Evolutionary conservation across 352 stramenopile species (phyloP).

Genomic region (Globisporangium paddicum): DNA sequence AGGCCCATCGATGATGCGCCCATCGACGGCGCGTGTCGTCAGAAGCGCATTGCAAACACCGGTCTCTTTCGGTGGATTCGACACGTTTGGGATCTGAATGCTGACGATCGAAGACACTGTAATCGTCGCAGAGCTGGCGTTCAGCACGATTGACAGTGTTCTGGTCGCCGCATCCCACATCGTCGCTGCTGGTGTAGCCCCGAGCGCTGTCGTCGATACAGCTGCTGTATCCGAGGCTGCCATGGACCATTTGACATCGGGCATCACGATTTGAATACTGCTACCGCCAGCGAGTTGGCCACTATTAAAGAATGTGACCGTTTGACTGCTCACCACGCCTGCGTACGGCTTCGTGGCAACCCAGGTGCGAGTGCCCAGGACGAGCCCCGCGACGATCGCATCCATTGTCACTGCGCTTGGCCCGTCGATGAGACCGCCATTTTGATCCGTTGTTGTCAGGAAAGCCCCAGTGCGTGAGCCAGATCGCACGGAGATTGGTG

Average conservation of each 20-base stretch:
- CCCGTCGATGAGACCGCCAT: constrained; percentile 43
- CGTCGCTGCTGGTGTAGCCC: constrained; percentile 14
- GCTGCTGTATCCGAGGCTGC: constrained; percentile 17
- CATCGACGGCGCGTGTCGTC: constrained; percentile 29
- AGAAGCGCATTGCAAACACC: constrained; percentile 34
- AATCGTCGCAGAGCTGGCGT: constrained; percentile 13
- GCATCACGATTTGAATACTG: constrained; percentile 39
- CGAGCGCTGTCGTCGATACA: constrained; percentile 32
- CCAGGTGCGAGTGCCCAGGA: constrained; percentile 50
- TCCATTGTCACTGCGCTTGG: constrained; percentile 38
- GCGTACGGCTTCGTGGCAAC: constrained; percentile 28
- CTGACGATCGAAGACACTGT: constrained; percentile 23
- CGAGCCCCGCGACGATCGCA: constrained; percentile 30
- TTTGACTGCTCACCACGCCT: constrained; percentile 47
- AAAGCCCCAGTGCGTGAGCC: constrained; percentile 16
- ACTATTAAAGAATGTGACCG: constrained; percentile 36
- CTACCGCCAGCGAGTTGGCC: constrained; percentile 32
- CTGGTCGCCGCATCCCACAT: constrained; percentile 28
- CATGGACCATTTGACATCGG: constrained; percentile 38
- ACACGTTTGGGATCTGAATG: constrained; percentile 29
- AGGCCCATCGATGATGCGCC: constrained; percentile 42
- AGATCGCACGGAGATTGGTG: constrained; percentile 32
- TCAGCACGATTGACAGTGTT: constrained; percentile 32
- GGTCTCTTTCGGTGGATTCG: constrained; percentile 53
- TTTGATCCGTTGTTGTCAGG: constrained; percentile 37